Base-by-base conservation (phyloP, 306 rosid genomes). In the Cicer cuneatum region DNA sequence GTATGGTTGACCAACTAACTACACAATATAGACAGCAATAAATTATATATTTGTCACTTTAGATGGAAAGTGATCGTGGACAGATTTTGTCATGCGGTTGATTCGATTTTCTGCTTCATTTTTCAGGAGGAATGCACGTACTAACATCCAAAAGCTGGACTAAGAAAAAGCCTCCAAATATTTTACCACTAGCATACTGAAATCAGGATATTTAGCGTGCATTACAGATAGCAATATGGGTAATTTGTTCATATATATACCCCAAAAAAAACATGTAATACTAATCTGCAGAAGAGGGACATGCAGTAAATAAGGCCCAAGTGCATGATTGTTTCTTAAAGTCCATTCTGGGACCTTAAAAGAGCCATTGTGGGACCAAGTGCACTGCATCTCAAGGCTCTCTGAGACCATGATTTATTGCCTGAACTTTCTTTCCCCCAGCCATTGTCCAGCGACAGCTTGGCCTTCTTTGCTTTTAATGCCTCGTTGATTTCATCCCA, bases 401-500 rank as follows among this genome's bases (percentile, higher is more conserved):
- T 88, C 29, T 69, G 18, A 14, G 93, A 85, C 95, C 96, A 87
- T 49, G 89, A 69, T n/a, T 82, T 78, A 35, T 82, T 72, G 75
- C 83, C 80, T 73, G 95, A 82, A 66, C 73, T 81, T 63, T 66
- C 86, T 71, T 73, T 79, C 53, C 61, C 77, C 95, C 95, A 90
- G 64, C 82, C 83, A 66, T 83, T 74, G 41, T 72, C 83, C 72
- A 61, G 74, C n/a, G 88, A 81, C 71, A 92, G 90, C 77, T 86
- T 81, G 9, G 86, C 86, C 77, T 91, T 91, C 90, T 94, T 94
- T 13, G 91, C 93, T 14, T 74, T 71, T 78, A 90, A 62, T 41
- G 83, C 87, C 81, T 86, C 71, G 59, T 86, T 86, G 80, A 95
- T 83, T 82, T 90, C 93, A 73, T 95, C 99, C 98, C 98, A 90